Evolutionary conservation across 1,139 yeast species (phyloP), one percentile per base, ranked within the genome.

Genomic region (Yamadazyma sp.): DNA sequence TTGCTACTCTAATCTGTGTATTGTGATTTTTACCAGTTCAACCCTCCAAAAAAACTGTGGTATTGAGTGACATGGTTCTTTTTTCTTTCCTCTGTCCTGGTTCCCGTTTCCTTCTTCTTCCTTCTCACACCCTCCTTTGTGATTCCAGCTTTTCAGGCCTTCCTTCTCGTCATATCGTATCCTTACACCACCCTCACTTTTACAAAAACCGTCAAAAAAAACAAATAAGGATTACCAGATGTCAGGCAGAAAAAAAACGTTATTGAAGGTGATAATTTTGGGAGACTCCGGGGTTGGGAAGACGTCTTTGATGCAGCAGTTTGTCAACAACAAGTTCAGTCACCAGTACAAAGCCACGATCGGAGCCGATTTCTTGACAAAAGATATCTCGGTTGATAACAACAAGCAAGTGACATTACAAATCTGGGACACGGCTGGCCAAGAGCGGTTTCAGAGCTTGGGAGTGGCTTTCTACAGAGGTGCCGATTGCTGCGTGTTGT

Each of bases 371-470:
- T 92, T 92, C 57, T 73, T 90, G 47, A 92, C 97, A 31, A 90
- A 90, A 61, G 97, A 92, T 56, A 80, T 92, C 42, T 69, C 75
- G 18, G 77, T 92, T 42, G 97, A 92, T 60, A 27, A 65, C 48
- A 80, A 65, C 48, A 80, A 85, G 51, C 76, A 78, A 47, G 90
- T 84, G 10, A 82, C 89, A 21, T 75, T 86, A 73, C 96, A 92
- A 71, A 81, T 92, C 40, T 92, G 98, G 98, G 98, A 92, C 59
- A 92, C 98, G 31, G 98, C 98, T 2, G 98, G 98, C 22, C 98
- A 92, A 69, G 98, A 92, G 64, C 73, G 98, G 51, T 92, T 92
- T 71, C 98, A 92, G 65, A 83, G 95, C 44, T 73, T 92, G 47
- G 98, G 98, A 13, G 97, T 92, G 33, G 98, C 98, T 1, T 92